A percentile compares a stretch with the other conserved stretches of the same genome.
phyloP scores from a whole-genome alignment of 2,329 filamentous ascomycete genomes.

The Exutisphaerella laricina region DNA sequence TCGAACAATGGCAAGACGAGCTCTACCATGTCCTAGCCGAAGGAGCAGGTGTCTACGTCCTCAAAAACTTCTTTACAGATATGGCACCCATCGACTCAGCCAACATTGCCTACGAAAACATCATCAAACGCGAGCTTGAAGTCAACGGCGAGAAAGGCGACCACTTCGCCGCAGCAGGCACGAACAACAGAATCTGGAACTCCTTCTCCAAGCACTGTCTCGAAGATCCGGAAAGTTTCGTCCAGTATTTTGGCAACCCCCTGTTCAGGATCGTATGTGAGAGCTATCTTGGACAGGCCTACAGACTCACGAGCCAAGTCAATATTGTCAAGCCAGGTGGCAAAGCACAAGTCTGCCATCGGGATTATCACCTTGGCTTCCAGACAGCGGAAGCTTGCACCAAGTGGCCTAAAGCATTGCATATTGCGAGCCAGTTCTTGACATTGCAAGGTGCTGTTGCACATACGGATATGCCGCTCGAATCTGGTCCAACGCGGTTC shows the following conservation, averaged over 20 bases:
- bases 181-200: slow-evolving; percentile 61
- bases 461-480: slow-evolving; percentile 55
- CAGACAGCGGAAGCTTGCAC: slow-evolving; percentile 46
- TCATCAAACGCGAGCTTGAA: slow-evolving; percentile 45
- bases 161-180: slow-evolving; percentile 53
- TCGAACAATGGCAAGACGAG: slow-evolving; percentile 51
- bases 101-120: slow-evolving; percentile 45
- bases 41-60: slow-evolving; percentile 57
- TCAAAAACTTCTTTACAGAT: slow-evolving; percentile 49
- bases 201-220: slow-evolving; percentile 58
- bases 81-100: slow-evolving; percentile 40
- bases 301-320: slow-evolving; percentile 57
- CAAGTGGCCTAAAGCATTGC: slow-evolving; percentile 48
- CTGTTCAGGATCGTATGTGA: slow-evolving; percentile 50
- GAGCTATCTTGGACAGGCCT: slow-evolving; percentile 56
- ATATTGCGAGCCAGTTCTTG: slow-evolving; percentile 52
- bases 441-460: slow-evolving; percentile 60
- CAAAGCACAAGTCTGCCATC: slow-evolving; percentile 52
- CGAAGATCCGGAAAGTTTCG: slow-evolving; percentile 48
- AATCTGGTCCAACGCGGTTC: slow-evolving; percentile 55
- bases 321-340: slow-evolving; percentile 59
- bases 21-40: slow-evolving; percentile 53
- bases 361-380: slow-evolving; percentile 62
- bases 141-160: slow-evolving; percentile 44
- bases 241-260: slow-evolving; percentile 56